Evolutionary conservation across 108 stramenopile genomes (phyloP).

Genomic region (Seminavis robusta): DNA sequence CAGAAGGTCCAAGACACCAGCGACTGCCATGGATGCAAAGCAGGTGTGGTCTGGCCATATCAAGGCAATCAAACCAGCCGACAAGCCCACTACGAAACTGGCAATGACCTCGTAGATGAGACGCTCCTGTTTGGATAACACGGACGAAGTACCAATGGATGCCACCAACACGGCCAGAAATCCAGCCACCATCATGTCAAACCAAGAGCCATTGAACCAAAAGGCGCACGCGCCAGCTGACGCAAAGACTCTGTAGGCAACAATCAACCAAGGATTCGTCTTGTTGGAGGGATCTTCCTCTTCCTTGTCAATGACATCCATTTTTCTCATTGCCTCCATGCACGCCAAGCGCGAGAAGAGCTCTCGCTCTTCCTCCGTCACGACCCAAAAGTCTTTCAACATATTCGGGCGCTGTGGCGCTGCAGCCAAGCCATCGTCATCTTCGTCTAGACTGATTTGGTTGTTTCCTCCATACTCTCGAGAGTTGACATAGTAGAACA

Average conservation of each 20-base stretch:
- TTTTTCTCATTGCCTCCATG: slow-evolving; percentile 26
- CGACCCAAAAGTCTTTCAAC: slow-evolving; percentile 26
- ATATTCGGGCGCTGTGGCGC: too few species aligned
- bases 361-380: slow-evolving; percentile 9
- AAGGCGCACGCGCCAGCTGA: slow-evolving; percentile 18
- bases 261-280: too few species aligned
- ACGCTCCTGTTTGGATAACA: slow-evolving; percentile 15
- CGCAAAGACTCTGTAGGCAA: too few species aligned
- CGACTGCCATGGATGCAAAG: slow-evolving; percentile 30
- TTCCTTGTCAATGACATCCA: too few species aligned
- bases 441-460: too few species aligned
- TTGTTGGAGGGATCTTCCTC: too few species aligned
- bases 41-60: slow-evolving; percentile 15
- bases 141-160: neutral
- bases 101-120: slow-evolving; percentile 24
- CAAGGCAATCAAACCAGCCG: slow-evolving; percentile 15
- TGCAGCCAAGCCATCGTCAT: too few species aligned
- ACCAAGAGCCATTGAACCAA: slow-evolving; percentile 25
- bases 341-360: slow-evolving; percentile 15
- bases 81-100: slow-evolving; percentile 20
- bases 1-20: slow-evolving; percentile 20
- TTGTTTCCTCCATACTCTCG: neutral
- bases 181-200: slow-evolving; percentile 26
- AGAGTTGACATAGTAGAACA: slow-evolving; percentile 13
- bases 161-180: slow-evolving; percentile 22